Conservation (phyloP, 1,284 basidiomycete species). For the Naganishia albida region DNA sequence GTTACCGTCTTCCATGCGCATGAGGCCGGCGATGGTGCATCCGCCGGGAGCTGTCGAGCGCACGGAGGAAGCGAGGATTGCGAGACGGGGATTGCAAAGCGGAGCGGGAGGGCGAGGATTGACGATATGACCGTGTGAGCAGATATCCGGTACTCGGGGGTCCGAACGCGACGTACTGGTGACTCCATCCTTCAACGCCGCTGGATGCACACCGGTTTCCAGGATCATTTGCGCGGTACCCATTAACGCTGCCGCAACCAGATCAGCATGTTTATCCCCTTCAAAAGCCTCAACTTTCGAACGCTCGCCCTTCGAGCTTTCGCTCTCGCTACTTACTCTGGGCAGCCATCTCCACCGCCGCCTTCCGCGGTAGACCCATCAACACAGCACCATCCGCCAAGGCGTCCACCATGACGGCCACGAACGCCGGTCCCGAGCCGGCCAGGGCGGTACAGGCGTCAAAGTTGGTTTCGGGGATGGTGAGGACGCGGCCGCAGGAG, state of each 20-base stretch:
- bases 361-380: conserved; percentile 95
- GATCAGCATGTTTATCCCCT: not conserved
- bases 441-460: conserved; percentile 97
- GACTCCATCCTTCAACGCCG: conserved; percentile 95
- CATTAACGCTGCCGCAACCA: conserved; percentile 72
- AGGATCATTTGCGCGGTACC: conserved; percentile 96
- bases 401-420: conserved; percentile 93
- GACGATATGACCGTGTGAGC: too few relatives aligned
- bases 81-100: too few relatives aligned
- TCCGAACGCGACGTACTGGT: conserved; percentile 70
- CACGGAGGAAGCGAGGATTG: too few relatives aligned
- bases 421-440: conserved; percentile 95
- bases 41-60: conserved; percentile 84
- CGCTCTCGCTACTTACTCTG: conserved; percentile 69
- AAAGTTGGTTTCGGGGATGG: conserved; percentile 96
- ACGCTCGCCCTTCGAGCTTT: too few relatives aligned
- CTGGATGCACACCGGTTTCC: conserved; percentile 83
- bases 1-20: conserved; percentile 91
- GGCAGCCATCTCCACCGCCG: conserved; percentile 91
- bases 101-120: too few relatives aligned
- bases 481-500: conserved; percentile 87
- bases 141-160: too few relatives aligned
- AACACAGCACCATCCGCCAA: conserved; percentile 99
- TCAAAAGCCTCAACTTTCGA: not conserved
- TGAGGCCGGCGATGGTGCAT: conserved; percentile 94